Conservation (phyloP, 2,329 filamentous ascomycete species). For the Lecanosticta acicola region DNA sequence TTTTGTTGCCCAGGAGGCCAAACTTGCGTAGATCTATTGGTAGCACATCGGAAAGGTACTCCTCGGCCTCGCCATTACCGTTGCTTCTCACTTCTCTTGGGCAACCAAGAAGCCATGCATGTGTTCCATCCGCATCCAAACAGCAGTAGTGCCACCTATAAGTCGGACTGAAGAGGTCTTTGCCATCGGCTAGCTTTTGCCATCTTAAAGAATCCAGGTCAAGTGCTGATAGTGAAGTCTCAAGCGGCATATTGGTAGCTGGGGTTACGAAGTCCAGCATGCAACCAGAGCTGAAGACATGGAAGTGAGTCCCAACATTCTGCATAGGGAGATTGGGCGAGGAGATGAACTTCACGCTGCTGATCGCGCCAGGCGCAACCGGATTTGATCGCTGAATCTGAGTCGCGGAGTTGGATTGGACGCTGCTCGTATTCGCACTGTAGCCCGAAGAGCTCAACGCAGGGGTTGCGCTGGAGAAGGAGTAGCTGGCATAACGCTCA, state of each 20-base stretch:
- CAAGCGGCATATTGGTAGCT: constrained; percentile 76
- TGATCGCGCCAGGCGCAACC: constrained; percentile 76
- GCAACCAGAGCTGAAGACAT: constrained; percentile 87
- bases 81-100: constrained; percentile 68
- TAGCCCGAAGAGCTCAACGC: constrained; percentile 50
- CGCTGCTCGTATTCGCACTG: constrained; percentile 64
- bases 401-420: constrained; percentile 49
- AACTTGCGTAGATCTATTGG: constrained; percentile 89
- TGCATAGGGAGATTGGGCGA: constrained; percentile 82
- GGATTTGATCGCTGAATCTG: constrained; percentile 44
- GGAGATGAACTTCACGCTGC: constrained; percentile 81
- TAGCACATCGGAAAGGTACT: constrained; percentile 90
- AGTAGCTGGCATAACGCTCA: constrained; percentile 28
- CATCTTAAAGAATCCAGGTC: constrained; percentile 83
- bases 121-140: constrained; percentile 89
- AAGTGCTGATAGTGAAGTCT: constrained; percentile 84
- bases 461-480: constrained; percentile 21
- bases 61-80: constrained; percentile 68
- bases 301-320: constrained; percentile 87
- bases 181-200: constrained; percentile 91
- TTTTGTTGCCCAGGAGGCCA: constrained; percentile 77
- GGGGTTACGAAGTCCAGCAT: constrained; percentile 93
- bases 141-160: constrained; percentile 99
- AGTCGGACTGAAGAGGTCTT: constrained; percentile 84
- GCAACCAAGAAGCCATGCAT: constrained; percentile 94